A percentile compares a stretch with the other conserved stretches of the same genome.
Evolutionary conservation across 1,139 yeast species (phyloP).

Genomic region (Geotrichum candidum): DNA sequence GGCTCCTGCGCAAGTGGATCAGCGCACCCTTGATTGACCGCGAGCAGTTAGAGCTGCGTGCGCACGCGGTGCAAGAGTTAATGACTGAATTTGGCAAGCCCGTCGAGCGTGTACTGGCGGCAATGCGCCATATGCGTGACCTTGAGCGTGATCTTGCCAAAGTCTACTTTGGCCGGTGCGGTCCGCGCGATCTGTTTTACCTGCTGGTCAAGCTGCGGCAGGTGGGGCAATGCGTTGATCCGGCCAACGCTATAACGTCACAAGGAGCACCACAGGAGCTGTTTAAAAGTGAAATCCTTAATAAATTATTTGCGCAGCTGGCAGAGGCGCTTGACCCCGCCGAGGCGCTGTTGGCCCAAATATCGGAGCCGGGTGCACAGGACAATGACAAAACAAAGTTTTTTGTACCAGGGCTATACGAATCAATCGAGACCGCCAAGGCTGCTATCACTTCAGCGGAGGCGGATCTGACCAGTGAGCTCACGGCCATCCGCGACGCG

Average conservation of each 20-base stretch:
- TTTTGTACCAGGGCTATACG: conserved; percentile 37
- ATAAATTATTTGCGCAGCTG: conserved; percentile 31
- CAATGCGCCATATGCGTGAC: conserved; percentile 52
- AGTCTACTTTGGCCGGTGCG: conserved; percentile 55
- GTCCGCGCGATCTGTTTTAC: conserved; percentile 59
- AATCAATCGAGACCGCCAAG: conserved; percentile 31
- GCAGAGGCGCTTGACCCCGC: conserved; percentile 27
- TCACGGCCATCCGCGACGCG: conserved; percentile 43
- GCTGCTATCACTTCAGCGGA: conserved; percentile 16
- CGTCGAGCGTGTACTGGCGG: conserved; percentile 47
- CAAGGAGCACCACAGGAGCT: not conserved
- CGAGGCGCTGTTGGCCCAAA: conserved; percentile 43
- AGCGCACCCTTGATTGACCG: conserved; percentile 58
- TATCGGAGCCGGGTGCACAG: conserved; percentile 52
- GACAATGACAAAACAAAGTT: conserved; percentile 43
- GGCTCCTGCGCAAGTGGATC: conserved; percentile 67
- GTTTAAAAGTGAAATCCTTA: conserved; percentile 31
- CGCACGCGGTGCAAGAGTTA: conserved; percentile 60
- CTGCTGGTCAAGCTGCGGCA: conserved; percentile 42
- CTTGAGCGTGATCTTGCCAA: conserved; percentile 62
- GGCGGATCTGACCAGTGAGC: conserved; percentile 34
- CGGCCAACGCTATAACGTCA: not conserved
- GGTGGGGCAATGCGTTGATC: conserved; percentile 12
- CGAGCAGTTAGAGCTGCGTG: conserved; percentile 50
- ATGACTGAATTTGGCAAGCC: conserved; percentile 26